phyloP scores from a whole-genome alignment of 345 rosid genomes.

The Brassica nigra region DNA sequence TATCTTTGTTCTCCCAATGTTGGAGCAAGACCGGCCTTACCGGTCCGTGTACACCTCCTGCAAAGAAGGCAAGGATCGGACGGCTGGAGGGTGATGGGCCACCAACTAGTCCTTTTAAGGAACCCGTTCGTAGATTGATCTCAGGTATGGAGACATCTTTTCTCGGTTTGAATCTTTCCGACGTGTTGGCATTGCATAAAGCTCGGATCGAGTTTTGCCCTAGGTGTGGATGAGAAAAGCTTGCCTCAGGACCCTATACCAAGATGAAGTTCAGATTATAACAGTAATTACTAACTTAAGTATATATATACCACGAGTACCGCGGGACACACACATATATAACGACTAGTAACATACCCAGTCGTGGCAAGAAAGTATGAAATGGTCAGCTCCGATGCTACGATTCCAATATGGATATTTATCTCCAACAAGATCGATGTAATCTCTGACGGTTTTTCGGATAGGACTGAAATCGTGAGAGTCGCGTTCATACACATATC shows the following conservation, averaged over 20 bases:
- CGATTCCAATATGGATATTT: conserved; percentile 79
- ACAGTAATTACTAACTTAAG: too few species aligned
- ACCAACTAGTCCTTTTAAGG: conserved; percentile 60
- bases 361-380: conserved; percentile 90
- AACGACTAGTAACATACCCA: conserved; percentile 50
- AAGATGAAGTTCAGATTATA: background rate
- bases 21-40: conserved; percentile 76
- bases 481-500: conserved; percentile 61
- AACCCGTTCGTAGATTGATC: conserved; percentile 67
- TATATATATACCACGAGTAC: too few species aligned
- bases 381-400: conserved; percentile 83
- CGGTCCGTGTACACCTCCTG: conserved; percentile 95
- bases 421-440: conserved; percentile 54
- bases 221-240: conserved; percentile 56
- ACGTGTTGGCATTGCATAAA: conserved; percentile 24
- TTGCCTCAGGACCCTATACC: conserved; percentile 49
- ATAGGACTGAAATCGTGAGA: conserved; percentile 71
- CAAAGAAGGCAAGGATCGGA: conserved; percentile 82
- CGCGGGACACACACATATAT: too few species aligned
- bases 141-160: conserved; percentile 89
- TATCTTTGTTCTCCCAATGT: conserved; percentile 84
- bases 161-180: conserved; percentile 73
- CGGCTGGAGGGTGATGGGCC: conserved; percentile 82
- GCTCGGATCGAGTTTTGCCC: conserved; percentile 45
- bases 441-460: conserved; percentile 64